Evolutionary conservation across 495 filamentous ascomycete species (phyloP), one percentile per base, ranked within the genome.

Genomic region (Aspergillus asperescens): DNA sequence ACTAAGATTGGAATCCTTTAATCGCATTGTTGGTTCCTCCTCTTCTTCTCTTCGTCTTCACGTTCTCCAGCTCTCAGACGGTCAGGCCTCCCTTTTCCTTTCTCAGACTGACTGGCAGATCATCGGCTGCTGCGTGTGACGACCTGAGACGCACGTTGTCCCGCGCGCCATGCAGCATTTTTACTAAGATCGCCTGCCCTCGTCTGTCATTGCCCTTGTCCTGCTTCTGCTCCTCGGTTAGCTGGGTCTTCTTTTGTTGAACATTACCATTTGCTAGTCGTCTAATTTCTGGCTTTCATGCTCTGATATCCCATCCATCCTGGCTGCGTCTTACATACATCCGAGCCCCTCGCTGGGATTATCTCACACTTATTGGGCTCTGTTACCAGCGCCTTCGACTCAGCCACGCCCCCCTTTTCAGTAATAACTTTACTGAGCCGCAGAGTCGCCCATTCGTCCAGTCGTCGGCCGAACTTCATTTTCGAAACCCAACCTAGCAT

Each of bases 1-100:
- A 47, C 52, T 48, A 47, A 48, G 43, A n/a, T n/a, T n/a, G n/a
- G n/a, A 48, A 47, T 39, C 50, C 42, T 29, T 53, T 42, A 27
- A 39, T 39, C 15, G 7, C n/a, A 47, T 13, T 50, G 34, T 27
- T 38, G 24, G 32, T 16, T 35, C 32, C 15, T 15, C 16, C 25
- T 1, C 43, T 6, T 16, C 15, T n/a, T 25, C 20, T 38, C 27
- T 15, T 28, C 15, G 10, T 25, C 37, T 45, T 23, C 19, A 39
- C 16, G 32, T 38, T 41, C 22, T 25, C 25, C 32, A 22, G 29
- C 20, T 19, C 16, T 16, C n/a, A 24, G 7, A 22, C 20, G 13
- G 12, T 16, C n/a, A 24, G 7, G 15, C 41, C 24, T 3, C 27
- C n/a, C 9, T 29, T 13, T 16, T n/a, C 23, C 24, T 32, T 32